A percentile compares a stretch with the other conserved stretches of the same genome.
These are phyloP conservation scores for Rheum nobile DNA, from an alignment of 148 eudicot genomes.

Conservation along the genomic window DNA sequence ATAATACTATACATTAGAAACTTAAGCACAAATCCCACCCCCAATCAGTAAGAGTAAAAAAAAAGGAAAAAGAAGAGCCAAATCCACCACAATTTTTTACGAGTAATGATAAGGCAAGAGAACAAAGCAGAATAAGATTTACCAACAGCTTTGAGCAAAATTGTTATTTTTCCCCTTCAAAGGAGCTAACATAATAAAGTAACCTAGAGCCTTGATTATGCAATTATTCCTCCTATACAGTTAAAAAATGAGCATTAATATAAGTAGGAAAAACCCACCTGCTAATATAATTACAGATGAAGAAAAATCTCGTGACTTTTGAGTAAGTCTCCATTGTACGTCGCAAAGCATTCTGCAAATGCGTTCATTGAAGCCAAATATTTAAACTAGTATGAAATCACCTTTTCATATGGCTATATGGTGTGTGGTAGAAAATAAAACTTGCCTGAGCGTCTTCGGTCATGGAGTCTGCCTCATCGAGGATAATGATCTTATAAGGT, in stretches of 20 bases:
- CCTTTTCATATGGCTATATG: not conserved
- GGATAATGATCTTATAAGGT: slow-evolving; percentile 80
- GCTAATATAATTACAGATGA: slow-evolving; percentile 95
- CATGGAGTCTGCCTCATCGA: slow-evolving; percentile 99
- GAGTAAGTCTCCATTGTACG: slow-evolving; percentile 98
- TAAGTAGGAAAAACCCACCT: slow-evolving; percentile 35
- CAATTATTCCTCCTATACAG: not conserved
- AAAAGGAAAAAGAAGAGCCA: not conserved
- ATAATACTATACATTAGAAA: not conserved
- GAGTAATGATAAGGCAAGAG: not conserved
- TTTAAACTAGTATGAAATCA: not conserved
- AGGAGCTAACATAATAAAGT: not conserved
- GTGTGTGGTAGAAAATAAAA: not conserved
- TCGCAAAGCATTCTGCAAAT: slow-evolving; percentile 78
- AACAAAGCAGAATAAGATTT: not conserved
- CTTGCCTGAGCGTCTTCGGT: slow-evolving; percentile 98
- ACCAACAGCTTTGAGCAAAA: not conserved
- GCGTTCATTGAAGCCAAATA: not conserved
- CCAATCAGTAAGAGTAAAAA: not conserved
- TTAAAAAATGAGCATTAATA: not conserved
- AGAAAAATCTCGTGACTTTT: slow-evolving; percentile 92
- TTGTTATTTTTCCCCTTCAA: not conserved
- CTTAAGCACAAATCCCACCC: not conserved
- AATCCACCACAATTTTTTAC: not conserved
- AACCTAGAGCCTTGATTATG: not conserved